phyloP scores from a whole-genome alignment of 2,329 filamentous ascomycete species.

The Calonectria ilicicola region DNA sequence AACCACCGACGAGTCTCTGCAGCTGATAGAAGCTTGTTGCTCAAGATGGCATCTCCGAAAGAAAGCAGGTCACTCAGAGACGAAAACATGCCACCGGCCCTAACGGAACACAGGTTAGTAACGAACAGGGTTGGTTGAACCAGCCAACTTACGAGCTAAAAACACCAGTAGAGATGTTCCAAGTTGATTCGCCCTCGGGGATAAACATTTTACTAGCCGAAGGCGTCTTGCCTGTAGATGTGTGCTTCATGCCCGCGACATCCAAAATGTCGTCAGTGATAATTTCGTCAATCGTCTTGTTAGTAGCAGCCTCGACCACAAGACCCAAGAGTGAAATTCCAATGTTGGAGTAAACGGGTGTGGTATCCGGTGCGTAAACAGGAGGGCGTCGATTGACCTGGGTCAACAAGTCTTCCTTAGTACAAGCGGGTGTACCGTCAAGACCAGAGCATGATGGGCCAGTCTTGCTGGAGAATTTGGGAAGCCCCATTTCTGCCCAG shows the following conservation, averaged over 20 bases:
- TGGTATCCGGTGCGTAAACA: conserved; percentile 55
- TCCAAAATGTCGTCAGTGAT: conserved; percentile 55
- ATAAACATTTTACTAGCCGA: conserved; percentile 49
- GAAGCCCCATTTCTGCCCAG: conserved; percentile 49
- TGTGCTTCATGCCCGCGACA: conserved; percentile 55
- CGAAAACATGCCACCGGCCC: conserved; percentile 56
- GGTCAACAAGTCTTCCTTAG: conserved; percentile 42
- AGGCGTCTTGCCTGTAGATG: conserved; percentile 50
- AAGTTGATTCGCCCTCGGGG: conserved; percentile 47
- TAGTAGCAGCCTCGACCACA: conserved; percentile 58
- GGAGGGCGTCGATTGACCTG: conserved; percentile 48
- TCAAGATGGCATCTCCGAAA: conserved; percentile 56
- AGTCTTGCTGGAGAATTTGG: conserved; percentile 42
- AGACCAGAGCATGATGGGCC: conserved; percentile 51
- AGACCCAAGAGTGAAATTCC: conserved; percentile 58
- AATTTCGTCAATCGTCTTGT: conserved; percentile 53
- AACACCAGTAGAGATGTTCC: conserved; percentile 49
- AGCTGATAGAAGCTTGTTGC: conserved; percentile 53
- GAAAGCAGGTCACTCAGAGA: conserved; percentile 55
- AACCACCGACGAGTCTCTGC: conserved; percentile 58
- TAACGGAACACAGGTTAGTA: conserved; percentile 22
- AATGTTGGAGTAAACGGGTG: conserved; percentile 62
- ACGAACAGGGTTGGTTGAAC: accelerated
- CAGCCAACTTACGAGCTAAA: conserved; percentile 47
- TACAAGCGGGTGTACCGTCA: conserved; percentile 47